Evolutionary conservation across 257 asterid species (phyloP), one percentile per base, ranked within the genome.

Genomic region (Ilex asprella): DNA sequence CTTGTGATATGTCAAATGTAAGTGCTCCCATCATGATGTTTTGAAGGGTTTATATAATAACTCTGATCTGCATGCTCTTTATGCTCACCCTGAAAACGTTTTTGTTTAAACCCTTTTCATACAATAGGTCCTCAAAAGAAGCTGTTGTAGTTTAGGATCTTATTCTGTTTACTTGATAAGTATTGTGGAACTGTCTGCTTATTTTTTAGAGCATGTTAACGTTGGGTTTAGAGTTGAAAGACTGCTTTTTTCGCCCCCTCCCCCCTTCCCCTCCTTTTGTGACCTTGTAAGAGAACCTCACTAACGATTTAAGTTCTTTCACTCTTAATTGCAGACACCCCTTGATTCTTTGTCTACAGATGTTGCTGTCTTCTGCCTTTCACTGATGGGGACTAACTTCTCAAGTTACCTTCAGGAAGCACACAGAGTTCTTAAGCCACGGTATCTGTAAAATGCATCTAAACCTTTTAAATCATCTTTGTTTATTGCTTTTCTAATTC

Each of bases 341-440:
- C 87, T 93, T 29, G 81, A 63, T 56, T 70, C 94, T 27, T 81
- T 87, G 41, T 87, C 92, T 12, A 84, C 82, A 56, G 96, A 93
- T 61, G 83, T 87, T 70, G 86, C 94, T n/a, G 86, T 93, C 60
- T 93, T 93, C 75, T 93, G 96, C 65, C 94, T 89, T 72, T 93
- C 99, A 16, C 80, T 93, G 67, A 93, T 93, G 99, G 97, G 99
- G 35, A 84, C 82, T 56, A 80, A 93, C 90, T 93, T 89, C 74
- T 81, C 95, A 15, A 86, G 71, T 68, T 88, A 76, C 69, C 77
- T 91, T 55, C 68, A 78, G 75, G 96, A 91, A 84, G 96, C 94
- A 3, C 78, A 73, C 62, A 79, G 94, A 66, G 87, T 88, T 76
- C 91, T 91, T 53, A 88, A 84, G 70, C 79, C 89, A 51, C 43